A percentile compares a stretch with the other conserved stretches of the same genome.
These are phyloP conservation scores for Mycena chlorophos DNA, from an alignment of 768 basidiomycete genomes.

Conservation along the genomic window DNA sequence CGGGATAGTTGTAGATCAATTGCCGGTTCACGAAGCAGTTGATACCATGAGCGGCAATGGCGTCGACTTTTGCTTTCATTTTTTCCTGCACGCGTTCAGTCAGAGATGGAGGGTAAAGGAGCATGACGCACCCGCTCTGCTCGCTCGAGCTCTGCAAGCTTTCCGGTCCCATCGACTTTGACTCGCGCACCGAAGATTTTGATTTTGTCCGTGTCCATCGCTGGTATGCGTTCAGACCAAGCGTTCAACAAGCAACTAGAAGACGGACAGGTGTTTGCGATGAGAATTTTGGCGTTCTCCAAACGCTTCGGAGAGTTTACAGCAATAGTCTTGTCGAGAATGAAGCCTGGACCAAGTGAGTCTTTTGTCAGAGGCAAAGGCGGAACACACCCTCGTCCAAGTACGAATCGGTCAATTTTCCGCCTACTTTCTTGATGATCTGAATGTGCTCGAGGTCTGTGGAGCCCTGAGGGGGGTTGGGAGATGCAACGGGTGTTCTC, in stretches of 20 bases:
- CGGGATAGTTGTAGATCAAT: constrained; percentile 99
- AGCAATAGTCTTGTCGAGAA: constrained; percentile 93
- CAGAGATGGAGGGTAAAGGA: background rate
- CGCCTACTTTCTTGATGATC: constrained; percentile 99
- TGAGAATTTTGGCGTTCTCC: constrained; percentile 93
- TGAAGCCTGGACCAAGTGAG: constrained; percentile 66
- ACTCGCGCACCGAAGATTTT: constrained; percentile 97
- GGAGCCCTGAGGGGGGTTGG: constrained; percentile 62
- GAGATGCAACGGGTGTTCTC: background rate
- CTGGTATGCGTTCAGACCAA: constrained; percentile 39
- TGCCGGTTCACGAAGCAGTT: constrained; percentile 98
- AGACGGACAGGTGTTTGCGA: constrained; percentile 92
- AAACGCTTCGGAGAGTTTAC: constrained; percentile 93
- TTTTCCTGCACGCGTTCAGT: constrained; percentile 69
- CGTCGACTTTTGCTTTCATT: constrained; percentile 98
- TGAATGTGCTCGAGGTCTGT: constrained; percentile 98
- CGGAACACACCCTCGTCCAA: constrained; percentile 79
- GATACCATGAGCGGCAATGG: constrained; percentile 92
- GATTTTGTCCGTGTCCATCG: constrained; percentile 99
- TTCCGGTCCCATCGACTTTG: constrained; percentile 93
- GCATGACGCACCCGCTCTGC: constrained; percentile 72
- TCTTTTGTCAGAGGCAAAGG: background rate
- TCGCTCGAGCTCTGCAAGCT: constrained; percentile 96
- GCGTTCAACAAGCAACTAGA: background rate
- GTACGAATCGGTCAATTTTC: constrained; percentile 97